These are phyloP conservation scores for Ceratobasidium sp. DNA, from an alignment of 1,284 basidiomycete genomes.

Conservation along the genomic window DNA sequence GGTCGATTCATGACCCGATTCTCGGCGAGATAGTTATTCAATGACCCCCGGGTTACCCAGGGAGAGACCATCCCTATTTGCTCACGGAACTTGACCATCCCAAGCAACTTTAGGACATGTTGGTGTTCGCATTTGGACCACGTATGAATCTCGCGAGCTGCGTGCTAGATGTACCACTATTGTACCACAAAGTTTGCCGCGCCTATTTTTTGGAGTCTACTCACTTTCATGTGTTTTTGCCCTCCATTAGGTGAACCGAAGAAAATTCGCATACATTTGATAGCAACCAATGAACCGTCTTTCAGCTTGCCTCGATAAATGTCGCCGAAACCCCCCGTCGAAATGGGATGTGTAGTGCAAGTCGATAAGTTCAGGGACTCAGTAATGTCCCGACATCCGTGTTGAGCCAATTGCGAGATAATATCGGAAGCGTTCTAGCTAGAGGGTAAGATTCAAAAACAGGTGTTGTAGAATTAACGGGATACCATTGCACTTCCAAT, in stretches of 20 bases:
- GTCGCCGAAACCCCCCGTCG: not conserved
- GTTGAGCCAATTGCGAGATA: not conserved
- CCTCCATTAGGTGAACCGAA: not conserved
- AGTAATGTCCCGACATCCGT: conserved; percentile 11
- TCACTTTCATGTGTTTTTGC: conserved; percentile 3
- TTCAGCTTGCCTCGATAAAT: conserved; percentile 6
- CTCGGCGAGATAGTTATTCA: not conserved
- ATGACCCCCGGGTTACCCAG: not conserved
- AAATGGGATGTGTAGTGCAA: not conserved
- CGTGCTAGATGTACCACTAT: not conserved
- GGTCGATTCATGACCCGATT: not conserved
- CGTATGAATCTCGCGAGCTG: conserved; percentile 11
- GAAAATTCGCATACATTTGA: conserved; percentile 9
- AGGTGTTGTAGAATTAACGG: too few relatives aligned
- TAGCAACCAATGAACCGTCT: not conserved
- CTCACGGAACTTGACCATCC: not conserved
- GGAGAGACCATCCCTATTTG: conserved; percentile 16
- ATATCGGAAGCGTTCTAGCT: not conserved
- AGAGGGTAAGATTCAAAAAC: not conserved
- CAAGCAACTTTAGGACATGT: conserved; percentile 6
- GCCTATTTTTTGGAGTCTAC: not conserved
- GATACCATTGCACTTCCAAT: conserved; percentile 15
- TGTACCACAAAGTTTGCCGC: not conserved
- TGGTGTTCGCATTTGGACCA: conserved; percentile 2
- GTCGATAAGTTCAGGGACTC: not conserved